Conservation (phyloP, 2,329 filamentous ascomycete species). For the Pseudonectria foliicola region DNA sequence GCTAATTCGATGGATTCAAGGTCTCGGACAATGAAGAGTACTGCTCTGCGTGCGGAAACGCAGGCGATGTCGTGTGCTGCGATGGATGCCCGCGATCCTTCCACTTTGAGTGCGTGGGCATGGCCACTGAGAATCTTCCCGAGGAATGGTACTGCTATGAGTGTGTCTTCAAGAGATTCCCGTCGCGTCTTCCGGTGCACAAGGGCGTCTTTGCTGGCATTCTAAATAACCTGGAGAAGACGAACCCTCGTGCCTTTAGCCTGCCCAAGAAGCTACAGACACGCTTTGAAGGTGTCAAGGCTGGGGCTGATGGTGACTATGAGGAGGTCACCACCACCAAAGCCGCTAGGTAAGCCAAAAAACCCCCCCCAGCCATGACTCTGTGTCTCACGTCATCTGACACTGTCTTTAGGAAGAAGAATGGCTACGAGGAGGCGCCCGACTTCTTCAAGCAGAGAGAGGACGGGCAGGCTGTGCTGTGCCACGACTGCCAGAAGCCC, state of each 20-base stretch:
- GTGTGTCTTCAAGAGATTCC: constrained; percentile 49
- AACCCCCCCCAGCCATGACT: constrained; percentile 11
- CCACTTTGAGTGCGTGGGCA: constrained; percentile 83
- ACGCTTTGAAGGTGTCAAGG: constrained; percentile 72
- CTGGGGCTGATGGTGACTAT: constrained; percentile 72
- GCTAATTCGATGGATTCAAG: constrained; percentile 27
- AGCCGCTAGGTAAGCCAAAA: constrained; percentile 55
- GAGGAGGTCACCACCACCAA: constrained; percentile 57
- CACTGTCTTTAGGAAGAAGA: constrained; percentile 37
- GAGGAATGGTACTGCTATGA: constrained; percentile 82
- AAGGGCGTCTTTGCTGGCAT: constrained; percentile 55
- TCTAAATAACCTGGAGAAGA: constrained; percentile 57
- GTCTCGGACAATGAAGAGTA: constrained; percentile 74
- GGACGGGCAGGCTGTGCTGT: constrained; percentile 71
- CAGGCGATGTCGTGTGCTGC: constrained; percentile 83
- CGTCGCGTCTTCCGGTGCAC: constrained; percentile 38
- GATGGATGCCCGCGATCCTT: constrained; percentile 87
- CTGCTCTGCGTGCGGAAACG: constrained; percentile 78
- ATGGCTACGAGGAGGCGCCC: constrained; percentile 52
- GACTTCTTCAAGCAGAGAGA: constrained; percentile 66
- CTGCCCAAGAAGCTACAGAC: constrained; percentile 66
- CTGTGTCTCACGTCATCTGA: constrained; percentile 4
- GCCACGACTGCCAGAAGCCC: constrained; percentile 65
- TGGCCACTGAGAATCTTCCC: constrained; percentile 60
- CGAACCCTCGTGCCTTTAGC: constrained; percentile 64